Evolutionary conservation across 2,329 filamentous ascomycete genomes (phyloP), one percentile per base, ranked within the genome.

Genomic region (Cryphonectria naterciae): DNA sequence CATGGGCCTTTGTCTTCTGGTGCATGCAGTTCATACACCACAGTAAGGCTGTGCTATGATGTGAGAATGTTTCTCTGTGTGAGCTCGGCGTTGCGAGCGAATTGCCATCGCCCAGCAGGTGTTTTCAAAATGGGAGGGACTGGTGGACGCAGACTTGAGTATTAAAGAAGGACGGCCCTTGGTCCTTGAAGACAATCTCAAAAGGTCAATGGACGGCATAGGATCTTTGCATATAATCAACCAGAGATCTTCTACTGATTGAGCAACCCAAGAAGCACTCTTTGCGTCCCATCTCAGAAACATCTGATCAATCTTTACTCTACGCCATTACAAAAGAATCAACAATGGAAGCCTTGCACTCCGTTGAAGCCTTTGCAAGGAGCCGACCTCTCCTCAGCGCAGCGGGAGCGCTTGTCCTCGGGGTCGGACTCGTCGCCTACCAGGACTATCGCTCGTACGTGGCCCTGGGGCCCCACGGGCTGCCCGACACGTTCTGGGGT

Each of bases 401-500:
- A n/a, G 15, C 46, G n/a, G 67, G 28, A 1, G 49, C n/a, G 10
- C 22, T 72, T 2, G n/a, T 60, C n/a, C 19, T 72, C 22, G 70
- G 68, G 10, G 64, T 43, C 25, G 39, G 22, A 6, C 32, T 70
- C 39, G 37, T 70, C 1, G 67, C 58, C 32, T 70, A 70, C 37
- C 67, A 56, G n/a, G 67, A 72, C 67, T 72, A 69, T 37, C 70
- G 64, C 1, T 61, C 67, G 19, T 72, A 72, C 3, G 28, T 72
- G 17, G 58, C 70, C 19, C 67, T 72, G 15, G 70, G 70, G 22
- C 70, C 70, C 0, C 68, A 69, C 6, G 70, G 70, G 10, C 49
- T 72, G 8, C 70, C 70, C 15, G 67, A 69, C 39, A 72, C 70
- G 8, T 67, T 67, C 67, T 71, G 67, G 70, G 70, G 69, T 10